Percentiles rank a stretch among this genome's conserved stretches.
Evolutionary conservation across 202 grass and related monocot species (phyloP).

Genomic region (Thinopyrum obtusiflorum): DNA sequence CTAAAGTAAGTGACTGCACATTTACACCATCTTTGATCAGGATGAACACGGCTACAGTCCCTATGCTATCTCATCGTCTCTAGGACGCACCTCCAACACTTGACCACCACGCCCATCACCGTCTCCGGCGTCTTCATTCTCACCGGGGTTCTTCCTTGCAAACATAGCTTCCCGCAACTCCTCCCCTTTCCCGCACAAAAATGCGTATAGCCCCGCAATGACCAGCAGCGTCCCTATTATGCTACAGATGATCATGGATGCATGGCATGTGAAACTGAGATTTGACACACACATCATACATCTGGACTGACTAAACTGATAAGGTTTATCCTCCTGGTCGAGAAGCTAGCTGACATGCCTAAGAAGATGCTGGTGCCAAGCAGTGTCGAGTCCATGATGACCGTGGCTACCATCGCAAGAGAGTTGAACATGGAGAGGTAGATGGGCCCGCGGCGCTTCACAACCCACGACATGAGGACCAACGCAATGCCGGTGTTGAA

Average conservation of each 20-base stretch:
- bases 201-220: slow-evolving; percentile 26
- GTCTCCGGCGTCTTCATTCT: neutral
- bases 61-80: neutral
- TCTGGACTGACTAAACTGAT: neutral
- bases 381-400: neutral
- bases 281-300: neutral
- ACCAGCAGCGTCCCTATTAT: slow-evolving; percentile 22
- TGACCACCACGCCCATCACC: too few relatives aligned
- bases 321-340: neutral
- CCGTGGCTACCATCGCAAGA: neutral
- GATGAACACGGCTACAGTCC: neutral
- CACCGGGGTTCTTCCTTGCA: neutral
- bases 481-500: slow-evolving; percentile 21
- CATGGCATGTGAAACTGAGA: neutral
- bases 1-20: neutral
- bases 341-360: slow-evolving; percentile 23
- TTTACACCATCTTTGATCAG: neutral
- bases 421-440: slow-evolving; percentile 46
- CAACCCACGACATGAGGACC: slow-evolving; percentile 23
- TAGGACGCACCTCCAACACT: neutral
- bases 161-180: slow-evolving; percentile 2
- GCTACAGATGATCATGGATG: slow-evolving; percentile 4
- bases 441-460: neutral
- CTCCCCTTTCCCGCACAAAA: slow-evolving; percentile 30
- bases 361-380: slow-evolving; percentile 32